Evolutionary conservation across 2,329 filamentous ascomycete genomes (phyloP), one percentile per base, ranked within the genome.

Genomic region (Penicillium sp.): DNA sequence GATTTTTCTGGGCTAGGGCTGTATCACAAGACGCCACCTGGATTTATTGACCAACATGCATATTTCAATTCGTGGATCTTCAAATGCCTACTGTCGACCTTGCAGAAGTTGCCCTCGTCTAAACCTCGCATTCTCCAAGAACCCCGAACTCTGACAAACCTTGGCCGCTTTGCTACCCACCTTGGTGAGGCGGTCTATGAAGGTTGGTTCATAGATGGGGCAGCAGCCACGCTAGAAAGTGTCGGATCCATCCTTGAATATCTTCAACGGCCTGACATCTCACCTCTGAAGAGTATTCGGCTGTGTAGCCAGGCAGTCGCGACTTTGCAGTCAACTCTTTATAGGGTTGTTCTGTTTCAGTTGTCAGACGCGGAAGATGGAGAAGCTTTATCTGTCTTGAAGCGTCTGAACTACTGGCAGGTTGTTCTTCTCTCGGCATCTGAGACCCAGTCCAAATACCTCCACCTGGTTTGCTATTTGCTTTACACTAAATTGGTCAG

Each of bases 371-470:
- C 92, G 47, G 89, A 95, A 45, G 86, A 87, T 31, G 73, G 74
- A 6, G 85, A 90, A 44, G 84, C 85, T 0, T 80, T 87, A 24
- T 76, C 81, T 0, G 90, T 95, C 52, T 83, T 99, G 71, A 82
- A 89, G 54, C 93, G 91, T 67, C 84, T 99, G 63, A 85, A 90
- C 0, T 97, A 96, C 70, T 99, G 94, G 94, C 94, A 97, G 69
- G 91, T 90, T 18, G 89, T 96, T 16, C 85, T 99, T 15, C 77
- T 99, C 15, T 86, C 86, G 2, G 85, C 87, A 4, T 84, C 94
- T 15, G 87, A 89, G 3, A 79, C 83, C 6, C 90, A 96, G 42
- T 84, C 89, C n/a, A 86, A 90, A 9, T 89, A 89, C 65, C 82
- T 96, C 64, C 88, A 87, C 58, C 80, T 96, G 31, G 83, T 97